Base-by-base conservation (phyloP, 805 yeast species). In the Candida dajiaensis region DNA sequence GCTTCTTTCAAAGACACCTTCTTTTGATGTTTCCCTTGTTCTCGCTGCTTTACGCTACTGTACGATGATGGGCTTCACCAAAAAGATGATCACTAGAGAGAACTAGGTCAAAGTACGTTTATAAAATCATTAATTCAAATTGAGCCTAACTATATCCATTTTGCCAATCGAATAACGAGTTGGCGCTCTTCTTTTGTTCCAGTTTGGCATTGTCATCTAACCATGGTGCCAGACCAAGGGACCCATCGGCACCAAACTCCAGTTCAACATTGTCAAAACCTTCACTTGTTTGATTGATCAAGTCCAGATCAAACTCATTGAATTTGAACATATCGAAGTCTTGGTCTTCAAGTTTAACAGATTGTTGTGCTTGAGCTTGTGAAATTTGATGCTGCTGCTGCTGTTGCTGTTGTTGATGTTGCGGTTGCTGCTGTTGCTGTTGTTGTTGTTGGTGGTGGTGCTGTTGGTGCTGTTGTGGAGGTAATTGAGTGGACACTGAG, bases 201-300 rank as follows among this genome's bases (percentile, higher is more conserved):
- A 15, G 11, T 28, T 40, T 38, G 13, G 37, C 10, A 20, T 13
- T 15, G 20, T 49, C 57, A 37, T 78, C 84, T 47, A 85, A 64
- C 55, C 84, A 73, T 10, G 85, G 85, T 2, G 86, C 89, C 45
- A 85, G 66, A 1, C 92, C 92, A 37, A 85, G 65, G 0, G 92
- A 85, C 1, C 89, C 92, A 65, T 85, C 94, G 3, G 88, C 88
- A n/a, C 84, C 85, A 62, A 82, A 84, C 48, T 83, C 89, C 54
- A 64, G 65, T 45, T 67, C 69, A 2, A 58, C 47, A 46, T 54
- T 53, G 36, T 58, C 57, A 40, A 50, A 40, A 16, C 36, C 36
- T 18, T 33, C 36, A 12, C 40, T 41, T n/a, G 38, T 41, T 28
- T 41, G 48, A 22, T 49, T 49, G 37, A 49, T 45, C 19, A 50